Evolutionary conservation across 345 rosid genomes (phyloP).

Genomic region (Corymbia maculata): DNA sequence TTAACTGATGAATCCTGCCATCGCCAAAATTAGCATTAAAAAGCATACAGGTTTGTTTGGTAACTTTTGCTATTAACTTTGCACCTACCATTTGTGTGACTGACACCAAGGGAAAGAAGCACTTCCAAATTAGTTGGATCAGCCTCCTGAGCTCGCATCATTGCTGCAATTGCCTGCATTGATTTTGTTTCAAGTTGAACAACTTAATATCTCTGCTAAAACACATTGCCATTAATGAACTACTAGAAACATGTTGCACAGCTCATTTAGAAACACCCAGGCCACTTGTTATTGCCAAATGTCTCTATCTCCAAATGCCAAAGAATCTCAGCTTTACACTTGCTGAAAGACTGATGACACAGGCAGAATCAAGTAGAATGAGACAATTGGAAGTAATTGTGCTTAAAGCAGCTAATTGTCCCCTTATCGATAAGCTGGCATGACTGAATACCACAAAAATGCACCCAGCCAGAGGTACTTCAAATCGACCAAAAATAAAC

Average conservation of each 20-base stretch:
- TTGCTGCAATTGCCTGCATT: conserved; percentile 96
- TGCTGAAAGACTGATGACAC: not conserved
- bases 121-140: conserved; percentile 95
- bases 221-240: not conserved
- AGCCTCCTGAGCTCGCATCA: conserved; percentile 98
- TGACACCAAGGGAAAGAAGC: conserved; percentile 98
- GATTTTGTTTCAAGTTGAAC: not conserved
- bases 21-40: not conserved
- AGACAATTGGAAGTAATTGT: not conserved
- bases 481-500: not conserved
- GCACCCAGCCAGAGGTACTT: not conserved
- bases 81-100: conserved; percentile 94
- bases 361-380: not conserved
- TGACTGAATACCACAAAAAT: not conserved
- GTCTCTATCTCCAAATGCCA: not conserved
- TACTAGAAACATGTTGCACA: not conserved
- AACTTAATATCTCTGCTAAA: not conserved
- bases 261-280: not conserved
- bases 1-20: not conserved
- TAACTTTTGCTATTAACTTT: not conserved
- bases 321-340: not conserved
- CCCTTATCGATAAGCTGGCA: not conserved
- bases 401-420: not conserved
- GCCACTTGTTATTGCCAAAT: not conserved
- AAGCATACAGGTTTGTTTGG: not conserved